phyloP scores from a whole-genome alignment of 2,329 filamentous ascomycete species.

The Alternaria sp. region DNA sequence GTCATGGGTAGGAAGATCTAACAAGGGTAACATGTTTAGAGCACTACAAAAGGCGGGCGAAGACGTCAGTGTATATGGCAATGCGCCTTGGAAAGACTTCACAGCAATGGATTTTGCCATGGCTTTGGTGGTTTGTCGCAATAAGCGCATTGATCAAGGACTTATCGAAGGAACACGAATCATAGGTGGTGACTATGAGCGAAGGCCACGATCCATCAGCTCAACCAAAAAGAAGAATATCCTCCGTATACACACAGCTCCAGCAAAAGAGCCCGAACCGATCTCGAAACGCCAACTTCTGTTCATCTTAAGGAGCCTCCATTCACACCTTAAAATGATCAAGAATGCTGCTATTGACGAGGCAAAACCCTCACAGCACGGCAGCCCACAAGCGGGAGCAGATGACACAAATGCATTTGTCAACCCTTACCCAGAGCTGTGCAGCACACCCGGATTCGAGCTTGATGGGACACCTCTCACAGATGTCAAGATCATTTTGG shows the following conservation, averaged over 20 bases:
- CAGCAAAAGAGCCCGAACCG: neutral
- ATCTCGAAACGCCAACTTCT: neutral
- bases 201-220: neutral
- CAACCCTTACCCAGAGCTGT: neutral
- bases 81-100: neutral
- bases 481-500: neutral
- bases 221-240: neutral
- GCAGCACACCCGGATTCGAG: neutral
- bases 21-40: neutral
- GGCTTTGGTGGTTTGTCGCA: neutral
- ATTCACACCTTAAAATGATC: neutral
- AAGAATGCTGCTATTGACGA: neutral
- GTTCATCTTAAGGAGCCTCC: neutral
- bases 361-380: neutral
- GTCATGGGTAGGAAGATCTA: neutral
- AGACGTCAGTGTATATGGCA: neutral
- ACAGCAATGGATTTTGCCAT: neutral
- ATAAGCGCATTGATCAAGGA: neutral
- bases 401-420: neutral
- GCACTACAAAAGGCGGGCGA: neutral
- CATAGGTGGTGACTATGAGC: neutral
- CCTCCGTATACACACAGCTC: neutral
- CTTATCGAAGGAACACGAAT: neutral
- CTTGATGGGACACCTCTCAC: neutral
- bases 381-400: neutral